phyloP scores from a whole-genome alignment of 2,329 filamentous ascomycete genomes.

The Myriosclerotinia duriaeana region DNA sequence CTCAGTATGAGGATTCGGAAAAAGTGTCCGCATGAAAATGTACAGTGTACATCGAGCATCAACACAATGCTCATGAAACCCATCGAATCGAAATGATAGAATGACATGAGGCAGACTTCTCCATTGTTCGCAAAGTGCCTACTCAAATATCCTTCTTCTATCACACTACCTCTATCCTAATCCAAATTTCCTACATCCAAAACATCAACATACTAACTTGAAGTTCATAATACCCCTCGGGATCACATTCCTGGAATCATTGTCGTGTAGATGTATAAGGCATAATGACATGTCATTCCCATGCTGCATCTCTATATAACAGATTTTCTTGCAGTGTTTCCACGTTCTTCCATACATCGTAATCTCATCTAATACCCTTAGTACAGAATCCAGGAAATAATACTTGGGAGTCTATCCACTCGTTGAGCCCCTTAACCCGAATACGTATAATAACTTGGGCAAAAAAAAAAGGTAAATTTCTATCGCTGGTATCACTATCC shows the following conservation, averaged over 20 bases:
- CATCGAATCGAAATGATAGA: too few species aligned
- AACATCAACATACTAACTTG: too few species aligned
- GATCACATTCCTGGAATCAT: neutral
- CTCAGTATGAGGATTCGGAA: too few species aligned
- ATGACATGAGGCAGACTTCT: neutral
- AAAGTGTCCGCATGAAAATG: too few species aligned
- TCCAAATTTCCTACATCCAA: too few species aligned
- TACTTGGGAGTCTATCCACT: neutral
- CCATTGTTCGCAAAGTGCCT: neutral
- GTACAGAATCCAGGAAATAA: neutral
- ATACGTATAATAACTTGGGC: neutral
- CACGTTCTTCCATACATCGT: neutral
- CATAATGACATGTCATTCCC: neutral
- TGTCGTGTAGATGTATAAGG: neutral
- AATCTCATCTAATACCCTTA: neutral
- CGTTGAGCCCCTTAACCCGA: neutral
- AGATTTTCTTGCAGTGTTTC: neutral
- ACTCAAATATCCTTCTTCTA: neutral
- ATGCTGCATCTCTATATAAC: too few species aligned
- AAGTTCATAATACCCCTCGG: neutral
- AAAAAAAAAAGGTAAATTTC: neutral
- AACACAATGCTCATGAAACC: too few species aligned
- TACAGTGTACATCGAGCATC: too few species aligned
- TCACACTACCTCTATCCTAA: neutral
- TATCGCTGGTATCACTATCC: constrained; percentile 23